Evolutionary conservation across 2,329 filamentous ascomycete species (phyloP).

Genomic region (Massarina eburnea): DNA sequence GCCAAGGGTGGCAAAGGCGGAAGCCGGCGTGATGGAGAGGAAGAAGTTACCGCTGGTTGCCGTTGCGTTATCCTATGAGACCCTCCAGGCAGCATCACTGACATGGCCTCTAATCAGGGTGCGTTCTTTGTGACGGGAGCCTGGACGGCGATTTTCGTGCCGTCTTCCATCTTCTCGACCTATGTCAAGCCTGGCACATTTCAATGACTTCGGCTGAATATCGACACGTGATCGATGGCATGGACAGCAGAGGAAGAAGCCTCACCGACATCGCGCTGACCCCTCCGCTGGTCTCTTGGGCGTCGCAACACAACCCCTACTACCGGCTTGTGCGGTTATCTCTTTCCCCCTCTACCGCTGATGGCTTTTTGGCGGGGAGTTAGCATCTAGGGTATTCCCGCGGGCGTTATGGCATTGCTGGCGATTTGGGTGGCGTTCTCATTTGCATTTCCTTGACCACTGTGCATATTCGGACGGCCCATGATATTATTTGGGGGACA

Average conservation of each 20-base stretch:
- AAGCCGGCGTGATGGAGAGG: slow-evolving; percentile 54
- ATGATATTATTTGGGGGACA: not conserved
- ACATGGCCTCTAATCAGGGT: slow-evolving; percentile 1
- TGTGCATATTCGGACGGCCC: not conserved
- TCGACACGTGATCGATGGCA: not conserved
- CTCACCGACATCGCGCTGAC: not conserved
- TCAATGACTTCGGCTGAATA: not conserved
- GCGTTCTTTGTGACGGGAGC: slow-evolving; percentile 2
- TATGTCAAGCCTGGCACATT: not conserved
- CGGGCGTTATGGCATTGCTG: slow-evolving; percentile 6
- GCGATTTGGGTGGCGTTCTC: not conserved
- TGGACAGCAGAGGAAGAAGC: slow-evolving; percentile 4
- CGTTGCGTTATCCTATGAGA: slow-evolving; percentile 64
- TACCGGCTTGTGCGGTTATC: not conserved
- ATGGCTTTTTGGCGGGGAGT: not conserved
- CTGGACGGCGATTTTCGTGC: slow-evolving; percentile 2
- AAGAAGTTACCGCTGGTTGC: slow-evolving; percentile 60
- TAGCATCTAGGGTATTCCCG: slow-evolving; percentile 2
- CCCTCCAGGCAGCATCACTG: not conserved
- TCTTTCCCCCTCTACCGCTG: not conserved
- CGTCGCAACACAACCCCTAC: not conserved
- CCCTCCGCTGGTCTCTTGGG: not conserved
- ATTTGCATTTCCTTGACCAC: not conserved
- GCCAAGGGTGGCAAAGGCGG: slow-evolving; percentile 65
- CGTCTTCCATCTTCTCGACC: not conserved